phyloP scores from a whole-genome alignment of 805 yeast species.

The Brettanomyces custersianus region DNA sequence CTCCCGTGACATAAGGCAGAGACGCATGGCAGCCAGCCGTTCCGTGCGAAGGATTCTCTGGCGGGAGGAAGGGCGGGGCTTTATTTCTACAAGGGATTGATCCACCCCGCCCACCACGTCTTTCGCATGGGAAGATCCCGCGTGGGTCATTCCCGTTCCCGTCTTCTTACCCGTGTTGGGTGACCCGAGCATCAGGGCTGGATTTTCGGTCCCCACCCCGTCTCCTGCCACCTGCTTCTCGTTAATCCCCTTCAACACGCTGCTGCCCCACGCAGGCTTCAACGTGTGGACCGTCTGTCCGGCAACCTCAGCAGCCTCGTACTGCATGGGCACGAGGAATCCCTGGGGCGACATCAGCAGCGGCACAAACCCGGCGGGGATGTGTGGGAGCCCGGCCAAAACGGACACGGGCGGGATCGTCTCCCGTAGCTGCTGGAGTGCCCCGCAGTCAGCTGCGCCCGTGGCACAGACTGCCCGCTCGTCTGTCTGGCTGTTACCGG shows the following conservation, averaged over 20 bases:
- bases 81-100: not conserved
- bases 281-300: conserved; percentile 1
- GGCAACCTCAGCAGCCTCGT: conserved; percentile 5
- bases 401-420: conserved; percentile 12
- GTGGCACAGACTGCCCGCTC: no score
- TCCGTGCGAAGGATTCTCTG: conserved; percentile 4
- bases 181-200: not conserved
- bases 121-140: not conserved
- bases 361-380: conserved; percentile 22
- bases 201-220: not conserved
- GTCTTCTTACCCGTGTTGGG: not conserved
- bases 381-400: conserved; percentile 17
- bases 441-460: no score
- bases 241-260: not conserved
- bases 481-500: no score
- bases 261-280: conserved; percentile 5
- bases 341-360: conserved; percentile 25
- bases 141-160: not conserved
- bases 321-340: conserved; percentile 20
- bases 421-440: not conserved
- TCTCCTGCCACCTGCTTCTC: not conserved
- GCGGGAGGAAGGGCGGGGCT: not conserved
- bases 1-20: conserved; percentile 12
- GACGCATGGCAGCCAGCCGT: conserved; percentile 10
- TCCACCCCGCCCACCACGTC: not conserved